A percentile compares a stretch with the other conserved stretches of the same genome.
phyloP scores from a whole-genome alignment of 2,329 filamentous ascomycete genomes.

The Aspergillus nomiae region DNA sequence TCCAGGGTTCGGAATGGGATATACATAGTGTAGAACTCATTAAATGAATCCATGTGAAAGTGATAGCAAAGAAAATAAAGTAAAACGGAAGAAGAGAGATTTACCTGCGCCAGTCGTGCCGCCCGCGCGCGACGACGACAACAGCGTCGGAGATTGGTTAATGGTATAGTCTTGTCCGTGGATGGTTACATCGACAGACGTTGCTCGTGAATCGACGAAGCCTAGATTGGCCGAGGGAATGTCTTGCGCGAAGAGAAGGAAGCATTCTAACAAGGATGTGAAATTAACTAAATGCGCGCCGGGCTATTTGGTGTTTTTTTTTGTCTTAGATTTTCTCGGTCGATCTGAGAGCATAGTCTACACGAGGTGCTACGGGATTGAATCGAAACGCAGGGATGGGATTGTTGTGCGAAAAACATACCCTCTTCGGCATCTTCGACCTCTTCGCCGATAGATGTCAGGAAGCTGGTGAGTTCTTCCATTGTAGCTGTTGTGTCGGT shows the following conservation, averaged over 20 bases:
- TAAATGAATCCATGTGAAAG: not conserved
- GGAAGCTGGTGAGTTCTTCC: constrained; percentile 34
- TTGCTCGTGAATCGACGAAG: constrained; percentile 74
- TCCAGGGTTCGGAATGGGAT: not conserved
- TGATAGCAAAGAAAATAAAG: not conserved
- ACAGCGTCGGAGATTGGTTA: constrained; percentile 78
- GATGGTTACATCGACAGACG: constrained; percentile 67
- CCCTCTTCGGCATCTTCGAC: constrained; percentile 63
- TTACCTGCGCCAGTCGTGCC: constrained; percentile 71
- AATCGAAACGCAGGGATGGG: not conserved
- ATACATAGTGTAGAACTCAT: not conserved
- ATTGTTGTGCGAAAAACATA: constrained; percentile 32
- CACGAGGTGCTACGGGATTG: not conserved
- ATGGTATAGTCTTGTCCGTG: constrained; percentile 71
- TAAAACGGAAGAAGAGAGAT: not conserved
- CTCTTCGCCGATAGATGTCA: constrained; percentile 50
- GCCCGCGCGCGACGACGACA: constrained; percentile 72
- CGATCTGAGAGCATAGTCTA: not conserved
- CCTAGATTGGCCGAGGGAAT: constrained; percentile 78
- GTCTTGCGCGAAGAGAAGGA: constrained; percentile 77
- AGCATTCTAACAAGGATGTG: constrained; percentile 68
- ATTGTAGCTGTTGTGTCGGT: constrained; percentile 1
- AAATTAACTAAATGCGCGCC: constrained; percentile 4
- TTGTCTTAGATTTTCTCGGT: constrained; percentile 3
- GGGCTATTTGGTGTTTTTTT: not conserved